Evolutionary conservation across 306 rosid genomes (phyloP), one percentile per base, ranked within the genome.

Genomic region (Carpinus viminea): DNA sequence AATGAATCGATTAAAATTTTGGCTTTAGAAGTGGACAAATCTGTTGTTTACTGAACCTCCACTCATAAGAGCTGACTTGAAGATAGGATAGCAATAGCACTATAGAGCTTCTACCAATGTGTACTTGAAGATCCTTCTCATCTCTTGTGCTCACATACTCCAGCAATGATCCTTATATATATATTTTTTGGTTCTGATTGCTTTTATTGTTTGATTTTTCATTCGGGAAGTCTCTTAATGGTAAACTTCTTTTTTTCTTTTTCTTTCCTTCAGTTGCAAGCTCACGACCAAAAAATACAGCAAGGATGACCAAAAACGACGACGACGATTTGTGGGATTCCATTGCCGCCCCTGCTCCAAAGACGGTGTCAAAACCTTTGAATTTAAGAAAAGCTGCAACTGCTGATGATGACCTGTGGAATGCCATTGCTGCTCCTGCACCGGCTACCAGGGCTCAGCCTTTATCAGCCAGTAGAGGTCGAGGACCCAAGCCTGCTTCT

Each of bases 301-400:
- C 94, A 53, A 84, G 74, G 77, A 79, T 81, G 47, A 68, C 51
- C 78, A 92, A 87, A 83, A 83, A 89, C 18, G 93, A 84, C 13
- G 94, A 90, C 60, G 93, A 90, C 68, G 98, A 93, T 83, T 80
- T 91, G 79, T 96, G 99, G 99, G 97, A 93, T 70, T 85, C 96
- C 84, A 91, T 91, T 56, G 97, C 99, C 18, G 98, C 96, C 21
- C 97, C 99, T 56, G 94, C 98, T 86, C 99, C 98, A 8, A 82
- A 56, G 69, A 87, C 89, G 81, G 48, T 77, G 70, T 79, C 98
- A 46, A 91, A 88, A 77, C 68, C 96, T 26, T 80, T 86, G 83
- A 88, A 83, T 78, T 68, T 89, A 66, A 96, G 86, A 79, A 12
- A 93, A 74, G 66, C 59, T 70, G 75, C 28, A 55, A 26, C 87